Evolutionary conservation across 805 yeast species (phyloP), one percentile per base, ranked within the genome.

Genomic region (Candida sphagnicola): DNA sequence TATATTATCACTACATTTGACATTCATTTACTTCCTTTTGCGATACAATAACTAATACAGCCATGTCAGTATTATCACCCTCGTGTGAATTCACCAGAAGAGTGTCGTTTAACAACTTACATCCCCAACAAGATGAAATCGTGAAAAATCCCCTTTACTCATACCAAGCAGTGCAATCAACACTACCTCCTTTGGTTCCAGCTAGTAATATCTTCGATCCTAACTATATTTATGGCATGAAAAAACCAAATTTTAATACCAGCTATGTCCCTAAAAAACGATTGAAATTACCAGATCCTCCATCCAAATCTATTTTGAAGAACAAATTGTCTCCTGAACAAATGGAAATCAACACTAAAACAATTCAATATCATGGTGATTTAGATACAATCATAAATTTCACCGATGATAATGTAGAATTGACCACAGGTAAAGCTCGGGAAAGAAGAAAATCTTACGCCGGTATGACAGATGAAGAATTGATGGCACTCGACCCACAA

Each of bases 401-500:
- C n/a, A 19, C 17, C 8, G 35, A 34, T 18, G 34, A 37, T 18
- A 19, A 24, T 21, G n/a, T 26, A 2, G 30, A 19, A 31, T 11
- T 38, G 13, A 33, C 35, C 30, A 13, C 42, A 21, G 19, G 32
- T 14, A 28, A 37, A 43, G 16, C 35, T n/a, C 24, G 23, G 4
- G 23, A 18, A 31, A 45, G 74, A 18, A 56, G 75, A 39, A 72
- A 75, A 46, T 68, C 75, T 33, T 70, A 72, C 46, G 63, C 71
- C 24, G 76, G 65, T 12, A 70, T 77, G 78, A 64, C 79, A 12
- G 66, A 72, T 50, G 77, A 73, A 40, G 81, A 77, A 52, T 59
- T 77, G 41, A 52, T 75, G 56, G 77, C 74, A 10, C 57, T 77
- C 43, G 82, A 77, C 53, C 70, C 75, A 1, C 81, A 77, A 47